Evolutionary conservation across 73 alveolate genomes (phyloP).

Genomic region (Stentor roeselii): DNA sequence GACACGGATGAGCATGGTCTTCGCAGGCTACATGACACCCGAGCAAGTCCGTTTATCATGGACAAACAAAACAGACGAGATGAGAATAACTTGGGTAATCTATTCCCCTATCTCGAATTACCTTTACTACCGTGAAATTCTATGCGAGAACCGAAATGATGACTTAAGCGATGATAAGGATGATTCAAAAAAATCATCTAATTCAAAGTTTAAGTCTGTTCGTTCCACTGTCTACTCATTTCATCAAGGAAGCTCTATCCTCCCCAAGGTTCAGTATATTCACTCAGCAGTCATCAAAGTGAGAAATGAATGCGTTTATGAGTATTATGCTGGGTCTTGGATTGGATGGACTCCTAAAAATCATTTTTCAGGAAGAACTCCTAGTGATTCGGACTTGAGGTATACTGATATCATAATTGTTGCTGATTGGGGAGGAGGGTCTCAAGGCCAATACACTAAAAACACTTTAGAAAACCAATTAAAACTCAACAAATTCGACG

Average conservation of each 20-base stretch:
- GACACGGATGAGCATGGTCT: neutral
- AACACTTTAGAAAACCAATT: neutral
- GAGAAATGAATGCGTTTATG: neutral
- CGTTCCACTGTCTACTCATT: neutral
- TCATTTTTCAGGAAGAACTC: neutral
- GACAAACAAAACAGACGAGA: neutral
- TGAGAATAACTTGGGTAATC: slow-evolving; percentile 18
- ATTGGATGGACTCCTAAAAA: neutral
- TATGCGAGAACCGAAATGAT: no score
- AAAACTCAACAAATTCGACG: neutral
- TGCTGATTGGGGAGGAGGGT: slow-evolving; percentile 11
- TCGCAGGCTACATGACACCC: neutral
- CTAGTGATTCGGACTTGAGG: neutral
- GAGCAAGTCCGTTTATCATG: slow-evolving; percentile 22
- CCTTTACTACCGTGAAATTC: neutral
- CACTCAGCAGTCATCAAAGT: neutral
- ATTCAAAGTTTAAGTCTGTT: neutral
- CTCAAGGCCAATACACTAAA: neutral
- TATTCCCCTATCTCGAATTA: neutral
- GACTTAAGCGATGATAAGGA: no score
- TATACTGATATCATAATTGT: neutral
- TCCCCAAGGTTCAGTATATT: neutral
- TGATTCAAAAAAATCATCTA: neutral
- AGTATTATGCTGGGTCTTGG: neutral
- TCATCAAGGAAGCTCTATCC: neutral